These are phyloP conservation scores for Phytomonas sp. DNA, from an alignment of 208 protist genomes.

Conservation along the genomic window DNA sequence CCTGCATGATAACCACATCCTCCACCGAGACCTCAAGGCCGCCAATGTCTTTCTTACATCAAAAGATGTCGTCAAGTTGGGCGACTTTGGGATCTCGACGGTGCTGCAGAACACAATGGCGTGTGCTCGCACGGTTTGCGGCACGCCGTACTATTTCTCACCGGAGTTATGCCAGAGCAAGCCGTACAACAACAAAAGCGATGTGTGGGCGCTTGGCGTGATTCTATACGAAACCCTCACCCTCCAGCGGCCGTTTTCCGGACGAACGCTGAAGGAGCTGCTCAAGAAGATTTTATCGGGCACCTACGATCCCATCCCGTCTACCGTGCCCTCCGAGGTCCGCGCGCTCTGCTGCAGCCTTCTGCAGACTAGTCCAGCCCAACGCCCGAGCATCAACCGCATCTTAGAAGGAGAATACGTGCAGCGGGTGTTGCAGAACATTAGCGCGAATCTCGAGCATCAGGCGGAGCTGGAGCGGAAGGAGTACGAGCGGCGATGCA, in stretches of 20 bases:
- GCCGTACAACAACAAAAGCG: constrained; percentile 92
- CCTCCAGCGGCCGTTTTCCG: constrained; percentile 86
- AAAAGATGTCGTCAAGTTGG: constrained; percentile 84
- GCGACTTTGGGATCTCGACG: constrained; percentile 91
- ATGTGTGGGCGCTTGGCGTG: constrained; percentile 90
- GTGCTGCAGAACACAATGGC: constrained; percentile 89
- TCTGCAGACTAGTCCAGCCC: constrained; percentile 70
- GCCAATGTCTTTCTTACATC: constrained; percentile 87
- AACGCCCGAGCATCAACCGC: constrained; percentile 84
- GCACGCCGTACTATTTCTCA: constrained; percentile 95
- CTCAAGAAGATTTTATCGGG: constrained; percentile 87
- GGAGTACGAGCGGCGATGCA: constrained; percentile 56
- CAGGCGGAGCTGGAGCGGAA: constrained; percentile 79
- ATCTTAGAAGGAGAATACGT: constrained; percentile 83
- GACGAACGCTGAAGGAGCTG: constrained; percentile 82
- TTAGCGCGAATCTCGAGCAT: constrained; percentile 74
- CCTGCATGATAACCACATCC: constrained; percentile 88
- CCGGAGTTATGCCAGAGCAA: constrained; percentile 93
- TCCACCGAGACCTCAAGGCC: constrained; percentile 89
- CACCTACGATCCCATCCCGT: constrained; percentile 80
- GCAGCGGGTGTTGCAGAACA: constrained; percentile 65
- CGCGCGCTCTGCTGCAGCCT: constrained; percentile 68
- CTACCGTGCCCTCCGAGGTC: constrained; percentile 68
- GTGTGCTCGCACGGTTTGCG: constrained; percentile 90
- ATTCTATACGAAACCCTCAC: constrained; percentile 89